Conservation (phyloP, 2,329 filamentous ascomycete species). For the Trichoderma breve region DNA sequence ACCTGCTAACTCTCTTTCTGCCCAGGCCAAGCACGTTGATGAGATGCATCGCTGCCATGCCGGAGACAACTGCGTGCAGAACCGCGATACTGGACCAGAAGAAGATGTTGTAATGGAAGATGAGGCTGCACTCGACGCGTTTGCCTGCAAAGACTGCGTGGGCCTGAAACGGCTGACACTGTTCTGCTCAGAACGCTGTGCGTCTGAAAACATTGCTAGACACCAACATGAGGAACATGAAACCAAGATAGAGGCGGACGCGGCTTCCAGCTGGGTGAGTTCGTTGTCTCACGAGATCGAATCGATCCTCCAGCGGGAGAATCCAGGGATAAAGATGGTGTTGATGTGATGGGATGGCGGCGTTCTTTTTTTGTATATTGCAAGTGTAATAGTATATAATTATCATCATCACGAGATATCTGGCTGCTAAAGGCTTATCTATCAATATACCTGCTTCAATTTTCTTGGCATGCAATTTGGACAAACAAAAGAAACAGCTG, state of each 20-base stretch:
- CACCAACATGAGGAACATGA: conserved; percentile 39
- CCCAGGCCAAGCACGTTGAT: conserved; percentile 40
- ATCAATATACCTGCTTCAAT: not conserved
- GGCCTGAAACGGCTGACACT: conserved; percentile 36
- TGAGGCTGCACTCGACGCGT: conserved; percentile 29
- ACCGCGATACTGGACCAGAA: conserved; percentile 30
- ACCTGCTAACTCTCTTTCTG: conserved; percentile 26
- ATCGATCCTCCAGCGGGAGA: conserved; percentile 31
- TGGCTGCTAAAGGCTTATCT: not conserved
- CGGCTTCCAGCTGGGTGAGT: conserved; percentile 26
- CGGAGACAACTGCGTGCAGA: conserved; percentile 40
- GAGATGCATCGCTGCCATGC: conserved; percentile 43
- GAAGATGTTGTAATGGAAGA: conserved; percentile 43
- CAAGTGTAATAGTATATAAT: not conserved
- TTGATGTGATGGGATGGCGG: conserved; percentile 18
- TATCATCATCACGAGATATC: not conserved
- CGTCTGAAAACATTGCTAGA: conserved; percentile 39
- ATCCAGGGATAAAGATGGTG: conserved; percentile 34
- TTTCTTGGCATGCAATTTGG: not conserved
- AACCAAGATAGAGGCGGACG: conserved; percentile 28
- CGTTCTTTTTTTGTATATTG: not conserved
- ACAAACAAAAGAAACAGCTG: not conserved
- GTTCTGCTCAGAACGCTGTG: conserved; percentile 46
- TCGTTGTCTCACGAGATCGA: conserved; percentile 29
- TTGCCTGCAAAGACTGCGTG: conserved; percentile 45